These are phyloP conservation scores for Sordaria brevicollis DNA, from an alignment of 495 filamentous ascomycete genomes.

Conservation along the genomic window DNA sequence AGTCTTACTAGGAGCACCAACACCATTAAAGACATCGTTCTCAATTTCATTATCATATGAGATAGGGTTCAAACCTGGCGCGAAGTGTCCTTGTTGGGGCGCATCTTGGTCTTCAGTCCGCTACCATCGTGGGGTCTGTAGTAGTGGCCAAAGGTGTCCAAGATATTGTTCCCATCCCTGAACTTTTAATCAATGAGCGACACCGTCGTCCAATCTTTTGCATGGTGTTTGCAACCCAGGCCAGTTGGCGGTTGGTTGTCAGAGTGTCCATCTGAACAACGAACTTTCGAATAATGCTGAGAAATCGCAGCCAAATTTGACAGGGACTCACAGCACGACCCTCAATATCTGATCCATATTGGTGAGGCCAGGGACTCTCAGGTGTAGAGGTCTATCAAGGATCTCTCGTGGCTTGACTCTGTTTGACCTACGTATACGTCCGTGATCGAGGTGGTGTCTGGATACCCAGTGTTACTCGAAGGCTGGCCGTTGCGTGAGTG, in stretches of 20 bases:
- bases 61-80: too few species aligned
- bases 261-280: not conserved
- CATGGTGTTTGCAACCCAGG: not conserved
- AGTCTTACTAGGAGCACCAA: too few species aligned
- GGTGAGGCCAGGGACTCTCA: not conserved
- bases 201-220: not conserved
- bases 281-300: not conserved
- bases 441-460: too few species aligned
- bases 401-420: too few species aligned
- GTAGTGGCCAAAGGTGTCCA: not conserved
- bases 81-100: too few species aligned
- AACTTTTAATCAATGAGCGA: not conserved
- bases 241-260: not conserved
- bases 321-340: not conserved
- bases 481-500: too few species aligned
- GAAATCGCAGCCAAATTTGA: not conserved
- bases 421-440: too few species aligned
- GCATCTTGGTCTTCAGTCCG: too few species aligned
- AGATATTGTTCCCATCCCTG: not conserved
- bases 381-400: too few species aligned
- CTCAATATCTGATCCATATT: not conserved
- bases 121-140: not conserved
- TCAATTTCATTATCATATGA: too few species aligned
- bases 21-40: too few species aligned
- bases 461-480: too few species aligned